These are phyloP conservation scores for Ascochyta viciae-villosae DNA, from an alignment of 2,329 filamentous ascomycete genomes.

Conservation along the genomic window DNA sequence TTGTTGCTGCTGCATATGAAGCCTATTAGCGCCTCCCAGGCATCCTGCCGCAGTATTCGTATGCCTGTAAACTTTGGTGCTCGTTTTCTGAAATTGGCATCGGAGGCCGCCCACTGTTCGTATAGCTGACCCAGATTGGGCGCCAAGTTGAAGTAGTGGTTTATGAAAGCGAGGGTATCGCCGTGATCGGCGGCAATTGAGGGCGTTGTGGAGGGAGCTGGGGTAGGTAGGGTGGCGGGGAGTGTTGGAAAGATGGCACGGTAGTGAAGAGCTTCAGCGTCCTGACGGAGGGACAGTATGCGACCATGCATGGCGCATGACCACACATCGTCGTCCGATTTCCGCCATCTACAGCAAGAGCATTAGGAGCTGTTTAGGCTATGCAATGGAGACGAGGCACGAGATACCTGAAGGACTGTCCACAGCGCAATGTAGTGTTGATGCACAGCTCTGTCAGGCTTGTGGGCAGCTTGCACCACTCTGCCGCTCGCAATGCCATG, in stretches of 20 bases:
- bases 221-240: constrained; percentile 45
- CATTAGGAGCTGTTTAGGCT: constrained; percentile 10
- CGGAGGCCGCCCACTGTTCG: constrained; percentile 82
- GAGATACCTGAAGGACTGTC: constrained; percentile 82
- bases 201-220: constrained; percentile 26
- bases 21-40: constrained; percentile 90
- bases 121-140: constrained; percentile 81
- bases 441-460: constrained; percentile 87
- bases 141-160: constrained; percentile 85
- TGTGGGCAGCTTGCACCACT: constrained; percentile 88
- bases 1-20: constrained; percentile 99
- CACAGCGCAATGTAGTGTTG: constrained; percentile 91
- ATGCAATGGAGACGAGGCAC: background rate
- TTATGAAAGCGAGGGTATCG: constrained; percentile 77
- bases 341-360: constrained; percentile 75
- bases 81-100: constrained; percentile 87
- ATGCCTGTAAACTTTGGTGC: constrained; percentile 89
- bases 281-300: constrained; percentile 84
- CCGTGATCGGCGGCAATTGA: constrained; percentile 56
- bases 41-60: constrained; percentile 90
- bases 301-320: constrained; percentile 85
- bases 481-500: constrained; percentile 63
- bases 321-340: constrained; percentile 82
- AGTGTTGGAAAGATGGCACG: constrained; percentile 65
- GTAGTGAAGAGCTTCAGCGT: constrained; percentile 79